Base-by-base conservation (phyloP, 257 asterid species). In the Solanum corneliomulleri region DNA sequence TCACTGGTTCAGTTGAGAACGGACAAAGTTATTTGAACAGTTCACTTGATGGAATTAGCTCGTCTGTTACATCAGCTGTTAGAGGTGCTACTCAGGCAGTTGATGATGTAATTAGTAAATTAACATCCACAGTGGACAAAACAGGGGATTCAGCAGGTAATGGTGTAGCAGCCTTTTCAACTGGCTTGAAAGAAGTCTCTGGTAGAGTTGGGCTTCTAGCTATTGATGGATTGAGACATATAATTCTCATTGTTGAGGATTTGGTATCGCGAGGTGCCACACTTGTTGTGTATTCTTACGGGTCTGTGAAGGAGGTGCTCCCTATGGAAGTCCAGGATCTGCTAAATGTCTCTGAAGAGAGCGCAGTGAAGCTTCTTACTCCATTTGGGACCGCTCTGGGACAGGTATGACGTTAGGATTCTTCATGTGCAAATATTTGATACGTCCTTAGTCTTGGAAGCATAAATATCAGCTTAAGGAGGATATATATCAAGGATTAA, bases 271-370 rank as follows among this genome's bases (percentile, higher is more conserved):
- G 39, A 80, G 98, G 97, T 72, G 92, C 88, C 44, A 91, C 91
- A 49, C 90, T 82, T 86, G 89, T 92, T 87, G 98, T 91, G 86
- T 94, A 92, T 92, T 93, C 90, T 87, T 96, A 95, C 86, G 90
- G 90, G 85, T 91, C 94, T 27, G 92, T 89, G 52, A 96, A 95
- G 93, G 94, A 89, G 35, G 78, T 93, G 88, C 96, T 96, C 83
- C 99, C 99, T 82, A 87, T 86, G 56, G 97, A 93, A 60, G 75
- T 93, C 78, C 96, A 83, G 90, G 92, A 92, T 81, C 91, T 88
- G 31, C 90, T 96, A 58, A 89, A 86, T 87, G 90, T 86, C 44
- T 91, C 98, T 10, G 98, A 93, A 90, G 94, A 89, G 60, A 91
- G 78, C 47, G 88, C 90, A 60, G 29, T 45, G 6, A 89, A 88